phyloP scores from a whole-genome alignment of 1,284 basidiomycete genomes.

The Phellinidium pouzarii region DNA sequence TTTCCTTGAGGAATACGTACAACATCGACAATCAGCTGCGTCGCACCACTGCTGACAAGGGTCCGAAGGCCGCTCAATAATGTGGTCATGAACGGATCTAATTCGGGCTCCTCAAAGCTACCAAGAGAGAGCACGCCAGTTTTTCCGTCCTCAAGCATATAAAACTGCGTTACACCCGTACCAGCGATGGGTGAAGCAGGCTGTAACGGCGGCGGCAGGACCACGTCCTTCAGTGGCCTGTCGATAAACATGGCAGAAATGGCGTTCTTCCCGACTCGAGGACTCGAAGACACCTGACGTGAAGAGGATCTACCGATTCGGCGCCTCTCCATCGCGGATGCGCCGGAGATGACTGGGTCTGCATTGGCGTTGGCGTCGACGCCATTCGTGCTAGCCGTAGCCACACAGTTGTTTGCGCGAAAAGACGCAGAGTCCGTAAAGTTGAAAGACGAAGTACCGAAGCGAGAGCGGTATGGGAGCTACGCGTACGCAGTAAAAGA shows the following conservation, averaged over 20 bases:
- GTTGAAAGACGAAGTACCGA: slow-evolving; percentile 34
- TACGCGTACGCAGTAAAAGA: slow-evolving; percentile 21
- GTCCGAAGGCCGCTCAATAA: slow-evolving; percentile 43
- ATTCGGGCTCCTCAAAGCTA: slow-evolving; percentile 45
- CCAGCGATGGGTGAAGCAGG: slow-evolving; percentile 38
- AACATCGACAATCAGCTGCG: slow-evolving; percentile 51
- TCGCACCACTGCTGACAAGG: slow-evolving; percentile 44
- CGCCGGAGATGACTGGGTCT: slow-evolving; percentile 9
- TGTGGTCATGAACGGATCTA: slow-evolving; percentile 36
- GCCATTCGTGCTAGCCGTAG: slow-evolving; percentile 45
- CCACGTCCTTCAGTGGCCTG: slow-evolving; percentile 39
- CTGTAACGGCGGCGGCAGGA: slow-evolving; percentile 41
- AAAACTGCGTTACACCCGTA: slow-evolving; percentile 48
- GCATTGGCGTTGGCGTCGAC: slow-evolving; percentile 32
- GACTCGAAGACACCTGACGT: slow-evolving; percentile 37
- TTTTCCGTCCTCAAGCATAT: slow-evolving; percentile 44
- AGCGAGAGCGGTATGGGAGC: slow-evolving; percentile 54
- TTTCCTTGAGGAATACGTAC: slow-evolving; percentile 27
- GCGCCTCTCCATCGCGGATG: slow-evolving; percentile 11
- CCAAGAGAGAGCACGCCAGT: slow-evolving; percentile 55
- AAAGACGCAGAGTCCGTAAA: slow-evolving; percentile 48
- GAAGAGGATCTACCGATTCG: slow-evolving; percentile 35
- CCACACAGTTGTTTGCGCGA: slow-evolving; percentile 47
- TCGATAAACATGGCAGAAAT: slow-evolving; percentile 47
- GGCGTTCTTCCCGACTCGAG: slow-evolving; percentile 33